Conservation (phyloP, 2,329 filamentous ascomycete species). For the Zymoseptoria tritici region DNA sequence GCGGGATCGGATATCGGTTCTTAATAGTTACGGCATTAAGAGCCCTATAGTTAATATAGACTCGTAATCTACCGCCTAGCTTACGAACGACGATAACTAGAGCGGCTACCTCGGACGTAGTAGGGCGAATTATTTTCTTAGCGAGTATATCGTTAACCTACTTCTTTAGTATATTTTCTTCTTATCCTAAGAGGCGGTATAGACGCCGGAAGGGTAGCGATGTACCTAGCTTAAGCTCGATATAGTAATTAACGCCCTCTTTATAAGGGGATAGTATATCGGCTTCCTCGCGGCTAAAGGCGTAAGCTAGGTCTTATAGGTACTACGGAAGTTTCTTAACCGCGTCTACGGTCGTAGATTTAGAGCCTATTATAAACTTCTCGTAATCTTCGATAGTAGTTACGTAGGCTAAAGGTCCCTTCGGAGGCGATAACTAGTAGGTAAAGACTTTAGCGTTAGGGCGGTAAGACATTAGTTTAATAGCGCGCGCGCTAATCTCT, state of each 20-base stretch:
- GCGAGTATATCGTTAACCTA: too few species aligned
- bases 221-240: neutral
- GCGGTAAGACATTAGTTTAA: too few species aligned
- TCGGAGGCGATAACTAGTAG: too few species aligned
- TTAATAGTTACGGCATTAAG: conserved; percentile 3
- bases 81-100: conserved; percentile 2
- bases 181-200: neutral
- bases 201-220: neutral
- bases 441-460: too few species aligned
- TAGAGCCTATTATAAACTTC: neutral
- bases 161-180: neutral
- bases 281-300: neutral
- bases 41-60: neutral
- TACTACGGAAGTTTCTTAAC: neutral
- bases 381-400: neutral
- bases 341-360: neutral
- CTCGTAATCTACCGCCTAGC: neutral
- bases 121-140: neutral
- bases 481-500: too few species aligned
- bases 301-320: neutral
- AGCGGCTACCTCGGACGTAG: neutral
- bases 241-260: neutral
- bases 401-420: too few species aligned
- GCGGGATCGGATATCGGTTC: conserved; percentile 3
- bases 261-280: neutral